Evolutionary conservation across 176 grass and related monocot species (phyloP), one percentile per base, ranked within the genome.

Genomic region (Zoysia japonica): DNA sequence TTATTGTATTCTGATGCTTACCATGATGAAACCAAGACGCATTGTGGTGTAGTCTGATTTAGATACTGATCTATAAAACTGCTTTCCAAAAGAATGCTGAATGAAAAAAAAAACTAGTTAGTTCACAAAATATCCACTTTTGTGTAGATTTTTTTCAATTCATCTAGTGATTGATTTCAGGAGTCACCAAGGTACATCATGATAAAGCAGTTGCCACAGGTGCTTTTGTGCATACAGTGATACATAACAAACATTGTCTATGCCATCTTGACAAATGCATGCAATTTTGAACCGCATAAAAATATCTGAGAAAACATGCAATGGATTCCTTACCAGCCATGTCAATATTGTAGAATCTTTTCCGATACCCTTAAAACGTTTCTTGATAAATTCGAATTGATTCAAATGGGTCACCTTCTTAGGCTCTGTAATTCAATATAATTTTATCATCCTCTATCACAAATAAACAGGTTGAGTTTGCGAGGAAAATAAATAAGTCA

Each of bases 21-120:
- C 94, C 94, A 84, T 90, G 77, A 97, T 94, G 74, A 97, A 97
- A 67, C 89, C 87, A 87, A 92, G 87, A n/a, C 91, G 87, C 85
- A 97, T 88, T 28, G 91, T 97, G 5, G 72, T 78, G 59, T 94
- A 97, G 49, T 97, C 94, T 5, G 87, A 83, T 80, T 90, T 86
- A 76, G 82, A 77, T 41, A 97, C 85, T 68, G 91, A 94, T 78
- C 76, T 54, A 50, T 84, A 86, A 72, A 94, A 97, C 77, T 97
- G 94, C 73, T 97, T 97, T 60, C 60, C 74, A 92, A 97, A 97
- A 43, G 89, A 94, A 67, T 92, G 83, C 94, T 94, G 87, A 67
- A 88, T 46, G 11, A 57, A 11, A 8, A 41, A 79, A 65, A 15
- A 71, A 8, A 42, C 3, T 68, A 47, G 63, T 87, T n/a, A 85